Base-by-base conservation (phyloP, 345 rosid species). In the Aethionema arabicum region DNA sequence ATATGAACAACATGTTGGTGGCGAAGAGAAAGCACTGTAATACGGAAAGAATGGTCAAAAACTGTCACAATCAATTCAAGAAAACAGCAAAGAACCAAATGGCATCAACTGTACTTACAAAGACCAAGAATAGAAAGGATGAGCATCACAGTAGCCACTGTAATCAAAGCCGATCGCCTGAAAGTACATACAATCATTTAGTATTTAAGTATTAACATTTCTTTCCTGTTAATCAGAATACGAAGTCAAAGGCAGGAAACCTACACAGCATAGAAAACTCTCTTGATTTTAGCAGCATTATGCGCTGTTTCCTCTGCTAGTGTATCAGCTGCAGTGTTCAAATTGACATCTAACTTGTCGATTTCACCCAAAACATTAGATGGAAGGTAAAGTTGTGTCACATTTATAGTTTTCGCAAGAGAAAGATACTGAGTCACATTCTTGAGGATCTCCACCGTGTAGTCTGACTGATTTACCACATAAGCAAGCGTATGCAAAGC, bases 401-500 rank as follows among this genome's bases (percentile, higher is more conserved):
- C 97, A 15, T 69, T 93, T 68, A 87, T 87, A 58, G 80, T 83
- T 77, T 93, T 93, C 1, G 99, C 97, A 52, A 93, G 91, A 31
- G 90, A 73, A 10, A 93, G 79, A 79, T 93, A 93, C 43, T 74
- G 76, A 2, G 99, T 93, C 45, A 93, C 99, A 74, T 93, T 90
- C 67, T 72, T 78, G 53, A 93, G 80, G 61, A 82, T 87, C 70
- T 81, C 76, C 47, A 85, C 96, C 4, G 96, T 90, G 77, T 87
- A 93, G 75, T 90, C 92, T 8, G 97, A 93, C 67, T 87, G 97
- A 76, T 93, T 85, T 13, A 93, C 97, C 5, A 93, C 96, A 72
- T 84, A 93, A 43, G 80, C 83, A 59, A 93, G 77, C 51, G 99
- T 93, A 63, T 72, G 74, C 70, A 90, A 61, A 57, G 76, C 95